These are phyloP conservation scores for Dysphania ambrosioides DNA, from an alignment of 148 eudicot species.

Conservation along the genomic window DNA sequence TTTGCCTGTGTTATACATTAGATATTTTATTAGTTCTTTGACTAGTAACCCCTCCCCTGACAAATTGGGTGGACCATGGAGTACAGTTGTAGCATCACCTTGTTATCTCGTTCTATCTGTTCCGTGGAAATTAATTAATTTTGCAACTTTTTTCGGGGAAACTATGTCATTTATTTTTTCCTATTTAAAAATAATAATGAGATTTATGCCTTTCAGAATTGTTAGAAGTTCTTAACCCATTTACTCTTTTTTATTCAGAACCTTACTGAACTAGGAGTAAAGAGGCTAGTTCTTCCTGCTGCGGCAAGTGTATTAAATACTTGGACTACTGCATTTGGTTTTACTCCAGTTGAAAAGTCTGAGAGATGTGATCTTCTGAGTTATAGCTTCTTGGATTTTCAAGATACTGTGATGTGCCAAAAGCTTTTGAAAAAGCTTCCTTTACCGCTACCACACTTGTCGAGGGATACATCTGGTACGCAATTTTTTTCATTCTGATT, in stretches of 20 bases:
- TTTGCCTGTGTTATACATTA: not conserved
- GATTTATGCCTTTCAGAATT: not conserved
- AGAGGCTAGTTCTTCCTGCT: conserved; percentile 82
- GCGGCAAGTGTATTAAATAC: conserved; percentile 60
- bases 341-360: conserved; percentile 38
- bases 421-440: conserved; percentile 45
- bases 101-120: too few relatives aligned
- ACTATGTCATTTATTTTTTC: not conserved
- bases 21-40: not conserved
- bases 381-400: conserved; percentile 75
- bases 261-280: conserved; percentile 67
- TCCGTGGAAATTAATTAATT: not conserved
- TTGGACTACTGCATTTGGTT: conserved; percentile 84
- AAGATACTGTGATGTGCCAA: conserved; percentile 85
- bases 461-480: conserved; percentile 33
- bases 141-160: not conserved
- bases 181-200: not conserved
- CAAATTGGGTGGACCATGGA: too few relatives aligned
- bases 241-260: conserved; percentile 38
- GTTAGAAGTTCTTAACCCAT: not conserved
- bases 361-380: conserved; percentile 58
- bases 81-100: too few relatives aligned
- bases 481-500: not conserved
- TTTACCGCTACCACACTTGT: conserved; percentile 19
- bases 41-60: too few relatives aligned